phyloP scores from a whole-genome alignment of 192 early-diverging fungal genomes.

The Pecoramyces ruminantium region DNA sequence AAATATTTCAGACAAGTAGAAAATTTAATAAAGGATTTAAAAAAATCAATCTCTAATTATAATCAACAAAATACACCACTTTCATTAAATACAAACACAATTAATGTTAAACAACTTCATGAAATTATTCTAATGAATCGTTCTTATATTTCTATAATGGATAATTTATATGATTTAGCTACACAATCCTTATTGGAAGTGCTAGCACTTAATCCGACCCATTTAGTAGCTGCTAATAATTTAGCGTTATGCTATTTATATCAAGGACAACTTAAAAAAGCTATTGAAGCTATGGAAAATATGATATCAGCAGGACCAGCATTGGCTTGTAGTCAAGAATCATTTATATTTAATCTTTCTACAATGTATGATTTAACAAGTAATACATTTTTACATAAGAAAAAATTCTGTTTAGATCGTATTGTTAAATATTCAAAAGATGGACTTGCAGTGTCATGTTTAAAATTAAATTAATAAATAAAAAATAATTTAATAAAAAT shows the following conservation, averaged over 20 bases:
- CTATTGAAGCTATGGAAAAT: neutral
- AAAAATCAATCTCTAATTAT: neutral
- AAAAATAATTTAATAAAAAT: no score
- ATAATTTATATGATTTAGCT: neutral
- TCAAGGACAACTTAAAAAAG: neutral
- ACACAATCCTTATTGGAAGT: neutral
- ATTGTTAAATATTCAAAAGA: neutral
- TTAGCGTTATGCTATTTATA: neutral
- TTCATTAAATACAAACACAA: neutral
- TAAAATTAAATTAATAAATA: neutral
- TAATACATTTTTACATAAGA: neutral
- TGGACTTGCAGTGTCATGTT: neutral
- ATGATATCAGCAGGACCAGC: neutral
- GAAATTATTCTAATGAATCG: neutral
- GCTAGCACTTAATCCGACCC: neutral
- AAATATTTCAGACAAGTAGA: neutral
- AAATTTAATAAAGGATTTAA: neutral
- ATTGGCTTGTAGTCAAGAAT: neutral
- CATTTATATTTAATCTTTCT: neutral
- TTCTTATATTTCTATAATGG: neutral
- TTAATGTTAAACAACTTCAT: neutral
- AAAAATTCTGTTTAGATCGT: neutral
- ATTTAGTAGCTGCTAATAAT: neutral
- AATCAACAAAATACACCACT: neutral
- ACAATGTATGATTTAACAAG: neutral